Evolutionary conservation across 2,329 filamentous ascomycete genomes (phyloP).

Genomic region (Penicillium glabrum): DNA sequence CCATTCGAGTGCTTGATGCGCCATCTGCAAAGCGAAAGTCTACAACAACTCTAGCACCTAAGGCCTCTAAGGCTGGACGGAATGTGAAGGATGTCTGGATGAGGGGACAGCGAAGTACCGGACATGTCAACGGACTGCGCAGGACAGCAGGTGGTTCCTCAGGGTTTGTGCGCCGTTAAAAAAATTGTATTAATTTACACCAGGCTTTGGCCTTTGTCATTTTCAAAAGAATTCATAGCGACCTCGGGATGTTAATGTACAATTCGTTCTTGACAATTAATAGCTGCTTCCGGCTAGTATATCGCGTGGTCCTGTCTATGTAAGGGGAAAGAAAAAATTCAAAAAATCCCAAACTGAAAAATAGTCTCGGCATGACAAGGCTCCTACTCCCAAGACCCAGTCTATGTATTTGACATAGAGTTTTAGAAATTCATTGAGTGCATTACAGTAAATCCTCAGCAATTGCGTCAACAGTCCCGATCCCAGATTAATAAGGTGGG

Average conservation of each 20-base stretch:
- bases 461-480: slow-evolving; percentile 4
- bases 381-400: no score
- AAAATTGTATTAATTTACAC: slow-evolving; percentile 1
- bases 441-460: neutral
- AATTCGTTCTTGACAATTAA: neutral
- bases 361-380: no score
- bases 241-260: neutral
- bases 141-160: slow-evolving; percentile 37
- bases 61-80: slow-evolving; percentile 41
- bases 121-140: slow-evolving; percentile 35
- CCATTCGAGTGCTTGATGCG: slow-evolving; percentile 50
- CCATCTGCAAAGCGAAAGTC: slow-evolving; percentile 33
- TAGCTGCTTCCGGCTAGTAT: neutral
- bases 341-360: neutral
- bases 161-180: slow-evolving; percentile 39
- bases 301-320: neutral
- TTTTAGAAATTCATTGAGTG: neutral
- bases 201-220: neutral
- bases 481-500: slow-evolving; percentile 23
- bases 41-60: slow-evolving; percentile 46
- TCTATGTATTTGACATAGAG: no score
- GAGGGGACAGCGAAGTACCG: slow-evolving; percentile 33
- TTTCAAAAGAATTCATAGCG: slow-evolving; percentile 4
- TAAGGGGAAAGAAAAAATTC: neutral
- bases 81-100: slow-evolving; percentile 43